Evolutionary conservation across 2,329 filamentous ascomycete species (phyloP).

Genomic region (Aspergillus arachidicola): DNA sequence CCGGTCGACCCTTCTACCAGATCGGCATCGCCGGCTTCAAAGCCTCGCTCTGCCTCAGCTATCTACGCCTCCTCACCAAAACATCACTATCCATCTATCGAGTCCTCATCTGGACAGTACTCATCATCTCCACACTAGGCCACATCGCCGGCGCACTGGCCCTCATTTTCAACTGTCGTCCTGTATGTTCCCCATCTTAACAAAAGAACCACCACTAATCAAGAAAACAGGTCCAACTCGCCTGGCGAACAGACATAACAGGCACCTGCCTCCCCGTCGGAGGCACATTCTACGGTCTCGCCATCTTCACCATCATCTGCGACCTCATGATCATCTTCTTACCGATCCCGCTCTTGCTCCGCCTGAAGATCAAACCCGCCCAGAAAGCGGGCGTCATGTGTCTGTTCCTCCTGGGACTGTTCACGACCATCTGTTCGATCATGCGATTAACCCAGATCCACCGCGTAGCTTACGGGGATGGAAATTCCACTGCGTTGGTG

Average conservation of each 20-base stretch:
- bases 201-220: background rate
- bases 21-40: conserved; percentile 61
- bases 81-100: conserved; percentile 52
- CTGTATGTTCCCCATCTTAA: background rate
- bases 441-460: conserved; percentile 56
- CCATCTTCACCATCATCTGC: conserved; percentile 55
- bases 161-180: background rate
- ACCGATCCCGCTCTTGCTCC: conserved; percentile 54
- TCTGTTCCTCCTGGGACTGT: conserved; percentile 57
- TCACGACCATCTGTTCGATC: conserved; percentile 59
- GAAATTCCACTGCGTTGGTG: conserved; percentile 59
- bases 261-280: conserved; percentile 52
- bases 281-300: conserved; percentile 56
- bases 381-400: conserved; percentile 56
- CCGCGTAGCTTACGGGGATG: conserved; percentile 53
- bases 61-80: conserved; percentile 53
- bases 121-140: conserved; percentile 19
- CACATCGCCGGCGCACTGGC: background rate
- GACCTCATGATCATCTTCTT: conserved; percentile 55
- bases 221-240: background rate
- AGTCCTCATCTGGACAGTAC: conserved; percentile 48
- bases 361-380: conserved; percentile 49
- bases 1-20: conserved; percentile 58
- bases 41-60: conserved; percentile 56
- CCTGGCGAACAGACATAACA: conserved; percentile 13